Conservation (phyloP, 2,329 filamentous ascomycete species). For the Blastomyces silverae region DNA sequence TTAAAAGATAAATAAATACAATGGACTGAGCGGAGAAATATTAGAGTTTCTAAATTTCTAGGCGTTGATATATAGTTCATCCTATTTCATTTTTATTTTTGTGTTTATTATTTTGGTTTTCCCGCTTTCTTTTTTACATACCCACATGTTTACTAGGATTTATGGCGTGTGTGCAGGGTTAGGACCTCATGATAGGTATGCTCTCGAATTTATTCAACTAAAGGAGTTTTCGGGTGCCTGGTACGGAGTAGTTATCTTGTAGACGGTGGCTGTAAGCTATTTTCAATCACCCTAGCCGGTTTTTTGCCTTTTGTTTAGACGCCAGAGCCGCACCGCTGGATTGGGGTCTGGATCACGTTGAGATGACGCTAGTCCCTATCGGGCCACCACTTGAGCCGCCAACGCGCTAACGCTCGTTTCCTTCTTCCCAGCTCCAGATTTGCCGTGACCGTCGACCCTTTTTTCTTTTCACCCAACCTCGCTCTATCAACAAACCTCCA, state of each 20-base stretch:
- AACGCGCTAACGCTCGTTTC: not conserved
- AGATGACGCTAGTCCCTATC: not conserved
- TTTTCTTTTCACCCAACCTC: not conserved
- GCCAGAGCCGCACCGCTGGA: not conserved
- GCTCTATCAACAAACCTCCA: not conserved
- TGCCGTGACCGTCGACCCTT: not conserved
- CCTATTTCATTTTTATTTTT: not conserved
- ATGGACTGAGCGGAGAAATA: not conserved
- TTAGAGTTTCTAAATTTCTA: not conserved
- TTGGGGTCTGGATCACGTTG: not conserved
- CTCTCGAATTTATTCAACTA: not conserved
- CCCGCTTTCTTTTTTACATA: constrained; percentile 2
- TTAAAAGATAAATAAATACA: constrained; percentile 21
- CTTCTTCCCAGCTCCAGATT: constrained; percentile 7
- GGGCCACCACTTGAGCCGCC: not conserved
- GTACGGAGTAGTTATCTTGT: not conserved
- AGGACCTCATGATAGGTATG: not conserved
- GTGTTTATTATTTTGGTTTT: constrained; percentile 5
- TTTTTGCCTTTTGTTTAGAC: not conserved
- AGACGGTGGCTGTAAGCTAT: too few species aligned
- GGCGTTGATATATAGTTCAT: not conserved
- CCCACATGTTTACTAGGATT: constrained; percentile 1
- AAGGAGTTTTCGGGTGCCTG: not conserved
- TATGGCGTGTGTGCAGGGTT: constrained; percentile 2
- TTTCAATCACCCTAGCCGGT: not conserved